Evolutionary conservation across 176 grass and related monocot species (phyloP), one percentile per base, ranked within the genome.

Genomic region (Tillandsia leiboldiana): DNA sequence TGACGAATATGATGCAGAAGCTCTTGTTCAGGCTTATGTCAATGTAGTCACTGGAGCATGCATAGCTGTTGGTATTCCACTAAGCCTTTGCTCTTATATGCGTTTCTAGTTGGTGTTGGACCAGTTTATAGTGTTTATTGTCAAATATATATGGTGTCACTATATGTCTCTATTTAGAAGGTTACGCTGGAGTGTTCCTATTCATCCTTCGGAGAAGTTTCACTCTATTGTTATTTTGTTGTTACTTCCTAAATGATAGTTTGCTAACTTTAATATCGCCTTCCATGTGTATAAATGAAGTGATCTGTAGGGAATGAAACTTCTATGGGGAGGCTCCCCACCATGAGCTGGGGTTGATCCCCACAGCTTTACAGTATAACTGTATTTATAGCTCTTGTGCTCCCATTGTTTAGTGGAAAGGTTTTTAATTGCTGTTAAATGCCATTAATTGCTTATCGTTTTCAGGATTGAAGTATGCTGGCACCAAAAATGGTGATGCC

Each of bases 401-500:
- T 12, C 13, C 13, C 11, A 8, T 51, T 27, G 20, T 22, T 64
- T 42, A 15, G 48, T 23, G 8, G 26, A 52, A 14, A 6, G n/a
- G 15, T 28, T 51, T 29, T 26, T 29, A 50, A 50, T 3, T 49
- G n/a, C 58, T 48, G 51, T 49, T 63, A 57, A 70, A 64, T 29
- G 20, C 17, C 22, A 26, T 59, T 58, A 18, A 42, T 42, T 42
- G 33, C 33, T 75, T 22, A 64, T 57, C 71, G 50, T 50, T 74
- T 82, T 54, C 77, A 96, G 92, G 92, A 69, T 79, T 96, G 63
- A 92, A 81, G 80, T 89, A 96, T 85, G 92, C 92, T 77, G 92
- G 92, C 65, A 96, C 86, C 70, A 87, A 83, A 96, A 96, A 80
- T 64, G 86, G 84, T 63, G 92, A 96, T 81, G 88, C 78, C 49